Evolutionary conservation across 805 yeast genomes (phyloP), one percentile per base, ranked within the genome.

Genomic region (Brettanomyces custersianus): DNA sequence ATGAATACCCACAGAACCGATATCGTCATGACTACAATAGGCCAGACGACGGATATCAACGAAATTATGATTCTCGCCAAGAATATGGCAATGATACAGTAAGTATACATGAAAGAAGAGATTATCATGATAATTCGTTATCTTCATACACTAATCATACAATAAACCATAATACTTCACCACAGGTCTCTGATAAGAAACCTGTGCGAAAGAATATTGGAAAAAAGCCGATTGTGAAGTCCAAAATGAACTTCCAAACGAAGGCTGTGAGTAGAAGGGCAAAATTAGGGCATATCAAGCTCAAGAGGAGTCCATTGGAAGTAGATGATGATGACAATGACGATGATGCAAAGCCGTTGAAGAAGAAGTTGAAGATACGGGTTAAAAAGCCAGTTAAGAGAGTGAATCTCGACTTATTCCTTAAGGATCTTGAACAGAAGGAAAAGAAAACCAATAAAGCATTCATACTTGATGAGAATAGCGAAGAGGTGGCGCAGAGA

Each of bases 231-330:
- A n/a, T n/a, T n/a, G n/a, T n/a, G n/a, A n/a, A n/a, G n/a, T n/a
- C n/a, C n/a, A 30, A 42, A 30, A 46, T 52, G 47, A 54, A 41
- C 30, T 50, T 52, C 29, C 39, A 40, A 1, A 46, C 42, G 11
- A 45, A 42, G 29, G 39, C 39, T 21, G 29, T 33, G 23, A 13
- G 24, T 10, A 36, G 36, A 20, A 29, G 20, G 27, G 25, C 4
- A 16, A 29, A 8, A 21, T 13, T 9, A 31, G 31, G 26, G n/a
- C 7, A 18, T 19, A 20, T 17, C 18, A 16, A 41, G 33, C 4
- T 48, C 50, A 19, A 34, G 27, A 27, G 25, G 34, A 21, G 9
- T 21, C 3, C 9, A 23, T 26, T 25, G 17, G 26, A 17, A 10
- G 15, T 25, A 17, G 37, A 27, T 16, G 30, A 5, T 15, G 37